Percentiles rank a stretch among this genome's conserved stretches.
Evolutionary conservation across 768 basidiomycete genomes (phyloP).

Genomic region (Rhodotorula sphaerocarpa): DNA sequence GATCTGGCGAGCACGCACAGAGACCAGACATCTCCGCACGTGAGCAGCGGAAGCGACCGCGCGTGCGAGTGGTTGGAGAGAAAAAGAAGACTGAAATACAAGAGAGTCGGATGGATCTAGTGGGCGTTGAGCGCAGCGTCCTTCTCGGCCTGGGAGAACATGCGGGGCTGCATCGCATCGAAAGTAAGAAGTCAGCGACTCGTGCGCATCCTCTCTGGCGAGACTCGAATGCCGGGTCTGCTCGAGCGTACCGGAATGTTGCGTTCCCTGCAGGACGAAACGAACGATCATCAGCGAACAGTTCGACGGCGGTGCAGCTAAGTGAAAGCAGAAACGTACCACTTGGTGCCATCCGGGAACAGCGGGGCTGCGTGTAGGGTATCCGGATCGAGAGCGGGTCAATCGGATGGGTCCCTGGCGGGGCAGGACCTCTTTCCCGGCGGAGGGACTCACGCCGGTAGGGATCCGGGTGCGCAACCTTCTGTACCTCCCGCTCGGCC

Average conservation of each 20-base stretch:
- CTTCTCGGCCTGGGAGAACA: slow-evolving; percentile 39
- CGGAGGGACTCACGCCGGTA: slow-evolving; percentile 74
- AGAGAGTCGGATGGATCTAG: slow-evolving; percentile 11
- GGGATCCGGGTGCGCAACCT: slow-evolving; percentile 71
- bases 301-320: not conserved
- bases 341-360: slow-evolving; percentile 90
- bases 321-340: slow-evolving; percentile 51
- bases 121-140: slow-evolving; percentile 36
- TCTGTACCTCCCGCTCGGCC: slow-evolving; percentile 35
- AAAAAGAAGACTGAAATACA: too few species aligned
- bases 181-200: not conserved
- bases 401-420: not conserved
- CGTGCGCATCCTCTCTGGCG: not conserved
- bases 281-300: not conserved
- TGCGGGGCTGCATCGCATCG: slow-evolving; percentile 18
- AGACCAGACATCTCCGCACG: too few species aligned
- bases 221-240: too few species aligned
- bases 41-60: too few species aligned
- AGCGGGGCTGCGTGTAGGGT: slow-evolving; percentile 54
- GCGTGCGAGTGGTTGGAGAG: too few species aligned
- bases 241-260: slow-evolving; percentile 41
- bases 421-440: too few species aligned
- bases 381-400: not conserved
- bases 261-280: slow-evolving; percentile 42
- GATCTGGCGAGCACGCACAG: too few species aligned